Conservation (phyloP, 1,139 yeast species). For the Hanseniaspora gamundiae region DNA sequence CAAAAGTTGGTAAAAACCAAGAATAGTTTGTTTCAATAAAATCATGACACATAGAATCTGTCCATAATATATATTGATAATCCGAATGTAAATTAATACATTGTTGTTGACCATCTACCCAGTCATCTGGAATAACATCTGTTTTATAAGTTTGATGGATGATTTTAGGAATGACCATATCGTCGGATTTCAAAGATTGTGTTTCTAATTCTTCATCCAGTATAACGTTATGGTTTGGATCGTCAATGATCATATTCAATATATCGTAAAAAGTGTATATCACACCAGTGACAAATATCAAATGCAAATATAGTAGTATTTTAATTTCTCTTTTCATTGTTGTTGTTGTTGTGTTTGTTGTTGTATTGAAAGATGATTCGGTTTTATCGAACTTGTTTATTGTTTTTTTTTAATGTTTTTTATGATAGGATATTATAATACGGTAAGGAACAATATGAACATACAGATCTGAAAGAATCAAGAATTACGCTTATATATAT, state of each 20-base stretch:
- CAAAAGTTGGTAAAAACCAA: constrained; percentile 78
- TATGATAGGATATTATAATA: no score
- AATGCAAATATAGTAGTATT: constrained; percentile 46
- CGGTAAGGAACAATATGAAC: no score
- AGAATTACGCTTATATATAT: no score
- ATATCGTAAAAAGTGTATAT: constrained; percentile 61
- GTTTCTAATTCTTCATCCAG: constrained; percentile 7
- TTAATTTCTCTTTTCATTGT: constrained; percentile 42
- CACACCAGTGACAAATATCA: constrained; percentile 41
- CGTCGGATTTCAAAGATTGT: constrained; percentile 21
- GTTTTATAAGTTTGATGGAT: constrained; percentile 90
- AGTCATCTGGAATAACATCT: constrained; percentile 59
- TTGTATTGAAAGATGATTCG: not conserved
- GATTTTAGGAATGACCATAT: constrained; percentile 62
- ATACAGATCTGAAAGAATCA: no score
- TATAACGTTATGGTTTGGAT: constrained; percentile 48
- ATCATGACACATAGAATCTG: constrained; percentile 71
- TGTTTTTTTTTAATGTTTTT: no score
- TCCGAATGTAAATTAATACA: constrained; percentile 76
- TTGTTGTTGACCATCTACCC: constrained; percentile 68
- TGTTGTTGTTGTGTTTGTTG: not conserved
- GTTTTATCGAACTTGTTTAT: not conserved
- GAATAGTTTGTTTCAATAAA: constrained; percentile 70
- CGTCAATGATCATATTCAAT: constrained; percentile 64
- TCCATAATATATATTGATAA: constrained; percentile 81